Evolutionary conservation across 176 grass and related monocot species (phyloP).

Genomic region (Thinopyrum elongatum): DNA sequence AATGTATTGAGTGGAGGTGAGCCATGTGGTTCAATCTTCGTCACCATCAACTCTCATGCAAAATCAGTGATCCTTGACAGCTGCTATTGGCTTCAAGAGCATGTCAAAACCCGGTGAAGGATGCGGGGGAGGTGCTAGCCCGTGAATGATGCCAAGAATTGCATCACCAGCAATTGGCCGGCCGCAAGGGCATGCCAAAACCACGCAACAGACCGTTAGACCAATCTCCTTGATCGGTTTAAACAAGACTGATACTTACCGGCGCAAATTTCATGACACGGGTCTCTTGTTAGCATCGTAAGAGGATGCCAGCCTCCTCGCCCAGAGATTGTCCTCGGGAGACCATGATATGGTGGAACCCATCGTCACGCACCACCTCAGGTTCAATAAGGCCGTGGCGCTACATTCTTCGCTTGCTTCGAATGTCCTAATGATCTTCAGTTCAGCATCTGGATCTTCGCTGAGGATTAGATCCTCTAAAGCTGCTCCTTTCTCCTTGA

Average conservation of each 20-base stretch:
- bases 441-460: constrained; percentile 71
- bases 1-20: background rate
- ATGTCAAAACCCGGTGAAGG: background rate
- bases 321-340: constrained; percentile 73
- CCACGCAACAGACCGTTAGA: background rate
- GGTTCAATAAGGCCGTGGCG: constrained; percentile 58
- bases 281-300: constrained; percentile 45
- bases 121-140: background rate
- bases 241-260: background rate
- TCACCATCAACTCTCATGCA: background rate
- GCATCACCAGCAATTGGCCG: background rate
- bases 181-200: background rate
- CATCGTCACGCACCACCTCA: constrained; percentile 67
- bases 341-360: constrained; percentile 74
- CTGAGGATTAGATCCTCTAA: constrained; percentile 71
- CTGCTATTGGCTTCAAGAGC: background rate
- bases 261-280: constrained; percentile 18
- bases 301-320: constrained; percentile 54
- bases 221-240: background rate
- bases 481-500: constrained; percentile 44
- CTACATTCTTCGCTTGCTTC: constrained; percentile 51
- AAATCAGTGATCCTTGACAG: background rate
- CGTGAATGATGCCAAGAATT: background rate
- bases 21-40: background rate
- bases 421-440: constrained; percentile 53